Evolutionary conservation across 371 early-diverging fungal species (phyloP).

Genomic region (Paramicrosporidium saccamoebae): DNA sequence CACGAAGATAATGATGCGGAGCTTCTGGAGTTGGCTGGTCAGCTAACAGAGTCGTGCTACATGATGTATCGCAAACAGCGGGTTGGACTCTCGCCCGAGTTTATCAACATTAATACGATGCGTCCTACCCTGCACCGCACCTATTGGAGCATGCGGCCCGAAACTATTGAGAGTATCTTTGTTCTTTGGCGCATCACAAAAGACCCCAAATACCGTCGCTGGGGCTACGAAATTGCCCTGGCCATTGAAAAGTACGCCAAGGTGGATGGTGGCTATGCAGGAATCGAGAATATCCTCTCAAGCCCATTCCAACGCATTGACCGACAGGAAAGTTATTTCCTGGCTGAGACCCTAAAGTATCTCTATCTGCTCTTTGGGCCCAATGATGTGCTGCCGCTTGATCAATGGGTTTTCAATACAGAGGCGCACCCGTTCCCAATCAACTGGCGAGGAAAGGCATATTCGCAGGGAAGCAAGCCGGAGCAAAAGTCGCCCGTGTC

Average conservation of each 20-base stretch:
- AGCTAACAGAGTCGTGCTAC: slow-evolving; percentile 35
- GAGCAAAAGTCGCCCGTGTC: too few species aligned
- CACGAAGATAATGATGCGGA: slow-evolving; percentile 8
- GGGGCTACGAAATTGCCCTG: slow-evolving; percentile 62
- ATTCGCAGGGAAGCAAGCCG: too few species aligned
- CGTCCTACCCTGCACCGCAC: too few species aligned
- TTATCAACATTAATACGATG: too few species aligned
- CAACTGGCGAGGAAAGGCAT: slow-evolving; percentile 9
- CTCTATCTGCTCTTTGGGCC: slow-evolving; percentile 51
- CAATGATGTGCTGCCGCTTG: slow-evolving; percentile 22
- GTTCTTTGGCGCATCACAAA: slow-evolving; percentile 45
- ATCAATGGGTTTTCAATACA: slow-evolving; percentile 52
- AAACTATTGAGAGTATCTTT: slow-evolving; percentile 61
- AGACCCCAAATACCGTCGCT: slow-evolving; percentile 32
- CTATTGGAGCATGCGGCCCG: slow-evolving; percentile 45
- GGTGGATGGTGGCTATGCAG: slow-evolving; percentile 30
- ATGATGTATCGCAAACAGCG: slow-evolving; percentile 39
- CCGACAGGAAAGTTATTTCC: slow-evolving; percentile 21
- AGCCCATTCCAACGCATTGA: slow-evolving; percentile 17
- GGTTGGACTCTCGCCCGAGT: slow-evolving; percentile 49
- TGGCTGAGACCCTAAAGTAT: slow-evolving; percentile 83
- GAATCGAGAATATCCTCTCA: slow-evolving; percentile 21
- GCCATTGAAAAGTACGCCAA: slow-evolving; percentile 38
- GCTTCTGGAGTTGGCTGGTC: slow-evolving; percentile 28
- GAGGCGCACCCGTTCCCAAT: slow-evolving; percentile 56